A percentile compares a stretch with the other conserved stretches of the same genome.
Conservation (phyloP, 2,329 filamentous ascomycete genomes). For the Diaporthe citriasiana region DNA sequence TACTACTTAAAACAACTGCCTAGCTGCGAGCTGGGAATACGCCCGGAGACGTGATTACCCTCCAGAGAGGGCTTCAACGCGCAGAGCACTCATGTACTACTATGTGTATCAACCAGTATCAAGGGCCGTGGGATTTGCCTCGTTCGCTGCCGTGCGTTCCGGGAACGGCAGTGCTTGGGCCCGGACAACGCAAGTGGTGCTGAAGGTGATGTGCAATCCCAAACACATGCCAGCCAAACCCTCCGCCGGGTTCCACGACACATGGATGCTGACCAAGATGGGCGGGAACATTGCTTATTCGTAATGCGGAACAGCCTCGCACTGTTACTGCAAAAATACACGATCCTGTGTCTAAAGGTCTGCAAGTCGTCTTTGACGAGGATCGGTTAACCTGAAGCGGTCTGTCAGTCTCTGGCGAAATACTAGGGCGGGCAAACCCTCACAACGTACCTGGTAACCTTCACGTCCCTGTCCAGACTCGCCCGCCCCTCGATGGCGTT, state of each 20-base stretch:
- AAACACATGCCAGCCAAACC: background rate
- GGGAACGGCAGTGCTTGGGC: background rate
- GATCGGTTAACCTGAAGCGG: constrained; percentile 66
- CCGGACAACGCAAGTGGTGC: background rate
- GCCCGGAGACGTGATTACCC: background rate
- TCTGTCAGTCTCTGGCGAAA: constrained; percentile 8
- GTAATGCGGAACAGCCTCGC: background rate
- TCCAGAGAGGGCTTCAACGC: too few species aligned
- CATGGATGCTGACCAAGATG: background rate
- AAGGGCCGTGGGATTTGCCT: background rate
- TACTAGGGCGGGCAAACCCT: background rate
- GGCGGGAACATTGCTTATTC: background rate
- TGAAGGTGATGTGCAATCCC: background rate
- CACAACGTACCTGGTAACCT: constrained; percentile 76
- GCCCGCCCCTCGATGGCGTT: constrained; percentile 80
- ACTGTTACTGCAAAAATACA: background rate
- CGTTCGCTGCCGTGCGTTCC: background rate
- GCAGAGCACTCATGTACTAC: background rate
- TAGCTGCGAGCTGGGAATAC: background rate
- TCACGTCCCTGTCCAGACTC: constrained; percentile 77
- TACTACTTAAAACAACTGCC: background rate
- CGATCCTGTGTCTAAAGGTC: constrained; percentile 42
- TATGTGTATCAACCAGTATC: background rate
- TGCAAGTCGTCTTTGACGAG: constrained; percentile 66
- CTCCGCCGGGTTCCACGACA: background rate